Conservation (phyloP, 768 basidiomycete species). For the Phanerochaete carnosa region DNA sequence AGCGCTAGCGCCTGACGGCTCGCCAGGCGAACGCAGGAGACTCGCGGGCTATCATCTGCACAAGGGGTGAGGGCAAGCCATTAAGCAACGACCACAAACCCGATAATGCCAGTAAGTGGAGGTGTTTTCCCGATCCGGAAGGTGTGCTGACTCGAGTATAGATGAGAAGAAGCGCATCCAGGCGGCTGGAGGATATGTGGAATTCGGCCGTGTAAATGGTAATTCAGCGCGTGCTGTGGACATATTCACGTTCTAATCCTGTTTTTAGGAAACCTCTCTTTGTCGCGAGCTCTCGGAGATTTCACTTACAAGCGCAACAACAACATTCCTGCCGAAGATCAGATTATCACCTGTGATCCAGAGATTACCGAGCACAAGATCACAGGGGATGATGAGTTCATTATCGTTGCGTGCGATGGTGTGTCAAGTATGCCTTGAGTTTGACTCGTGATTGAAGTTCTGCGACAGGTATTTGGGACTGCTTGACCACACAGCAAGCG, state of each 20-base stretch:
- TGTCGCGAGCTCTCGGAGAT: conserved; percentile 94
- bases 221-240: neutral
- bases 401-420: conserved; percentile 98
- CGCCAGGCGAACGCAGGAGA: conserved; percentile 97
- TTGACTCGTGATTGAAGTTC: conserved; percentile 4
- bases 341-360: conserved; percentile 94
- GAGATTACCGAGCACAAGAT: conserved; percentile 82
- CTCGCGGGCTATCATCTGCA: conserved; percentile 83
- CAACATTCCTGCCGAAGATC: conserved; percentile 74
- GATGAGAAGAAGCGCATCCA: conserved; percentile 85
- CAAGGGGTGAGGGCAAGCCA: conserved; percentile 83
- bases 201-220: conserved; percentile 98
- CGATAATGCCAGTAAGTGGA: conserved; percentile 66
- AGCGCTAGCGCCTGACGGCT: neutral
- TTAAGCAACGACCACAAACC: conserved; percentile 97
- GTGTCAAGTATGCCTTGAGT: conserved; percentile 16
- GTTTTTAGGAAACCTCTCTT: conserved; percentile 81
- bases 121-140: conserved; percentile 3
- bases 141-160: conserved; percentile 28
- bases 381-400: conserved; percentile 89
- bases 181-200: conserved; percentile 92
- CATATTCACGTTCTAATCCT: neutral
- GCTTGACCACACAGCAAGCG: conserved; percentile 88
- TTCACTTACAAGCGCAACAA: conserved; percentile 99
- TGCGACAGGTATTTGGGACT: conserved; percentile 94